Conservation (phyloP, 192 early-diverging fungal species). For the Umbelopsis ramanniana region DNA sequence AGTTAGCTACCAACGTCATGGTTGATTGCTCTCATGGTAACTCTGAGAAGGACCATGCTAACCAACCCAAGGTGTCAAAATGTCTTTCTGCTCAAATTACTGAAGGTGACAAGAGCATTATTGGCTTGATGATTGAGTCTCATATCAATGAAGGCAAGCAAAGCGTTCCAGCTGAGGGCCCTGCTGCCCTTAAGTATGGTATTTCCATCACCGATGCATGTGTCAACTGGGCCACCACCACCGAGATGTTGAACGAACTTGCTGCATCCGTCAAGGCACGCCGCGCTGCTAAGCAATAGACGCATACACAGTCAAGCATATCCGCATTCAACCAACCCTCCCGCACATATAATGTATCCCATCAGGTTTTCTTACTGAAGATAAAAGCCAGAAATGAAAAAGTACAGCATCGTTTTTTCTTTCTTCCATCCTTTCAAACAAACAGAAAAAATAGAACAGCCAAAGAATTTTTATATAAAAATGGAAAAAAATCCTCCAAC, state of each 20-base stretch:
- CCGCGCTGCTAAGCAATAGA: slow-evolving; percentile 36
- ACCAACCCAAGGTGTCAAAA: slow-evolving; percentile 78
- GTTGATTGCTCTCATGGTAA: slow-evolving; percentile 97
- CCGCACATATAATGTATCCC: too few relatives aligned
- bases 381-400: too few relatives aligned
- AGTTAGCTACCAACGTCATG: slow-evolving; percentile 78
- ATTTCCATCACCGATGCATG: slow-evolving; percentile 95
- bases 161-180: slow-evolving; percentile 74
- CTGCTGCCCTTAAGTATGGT: slow-evolving; percentile 78
- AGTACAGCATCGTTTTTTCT: too few relatives aligned
- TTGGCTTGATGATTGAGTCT: slow-evolving; percentile 96
- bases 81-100: slow-evolving; percentile 76
- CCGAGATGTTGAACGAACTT: slow-evolving; percentile 75
- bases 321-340: not conserved
- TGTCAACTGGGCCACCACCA: slow-evolving; percentile 84
- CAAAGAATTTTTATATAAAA: too few relatives aligned
- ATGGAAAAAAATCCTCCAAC: too few relatives aligned
- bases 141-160: slow-evolving; percentile 90
- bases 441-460: too few relatives aligned
- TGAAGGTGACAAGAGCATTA: slow-evolving; percentile 62
- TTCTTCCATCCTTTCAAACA: too few relatives aligned
- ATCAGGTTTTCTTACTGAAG: too few relatives aligned
- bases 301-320: not conserved
- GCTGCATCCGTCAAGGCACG: slow-evolving; percentile 76
- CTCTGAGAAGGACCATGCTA: slow-evolving; percentile 84